Conservation (phyloP, 176 grass and related monocot genomes). For the Elymus sibiricus region DNA sequence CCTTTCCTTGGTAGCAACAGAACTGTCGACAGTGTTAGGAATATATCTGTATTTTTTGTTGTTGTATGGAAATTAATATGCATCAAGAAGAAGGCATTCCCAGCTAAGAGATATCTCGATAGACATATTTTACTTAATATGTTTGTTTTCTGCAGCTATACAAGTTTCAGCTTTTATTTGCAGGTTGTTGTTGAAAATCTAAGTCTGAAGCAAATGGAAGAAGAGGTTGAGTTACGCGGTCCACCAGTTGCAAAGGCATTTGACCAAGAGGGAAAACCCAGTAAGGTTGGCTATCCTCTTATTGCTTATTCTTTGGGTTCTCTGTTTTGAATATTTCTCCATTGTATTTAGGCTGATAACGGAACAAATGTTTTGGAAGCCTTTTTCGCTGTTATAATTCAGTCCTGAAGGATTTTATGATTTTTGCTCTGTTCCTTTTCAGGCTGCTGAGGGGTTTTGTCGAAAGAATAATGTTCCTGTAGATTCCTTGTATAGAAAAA, state of each 20-base stretch:
- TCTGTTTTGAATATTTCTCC: constrained; percentile 19
- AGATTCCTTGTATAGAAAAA: constrained; percentile 59
- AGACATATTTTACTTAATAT: background rate
- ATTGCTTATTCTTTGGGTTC: constrained; percentile 22
- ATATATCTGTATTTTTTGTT: background rate
- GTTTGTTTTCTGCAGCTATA: too few species aligned
- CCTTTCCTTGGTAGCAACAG: background rate
- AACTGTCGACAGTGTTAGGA: background rate
- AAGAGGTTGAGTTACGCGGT: constrained; percentile 81
- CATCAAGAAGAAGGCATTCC: background rate
- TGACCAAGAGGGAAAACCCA: constrained; percentile 27
- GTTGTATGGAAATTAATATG: background rate
- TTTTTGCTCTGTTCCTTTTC: constrained; percentile 45
- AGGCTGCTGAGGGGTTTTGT: constrained; percentile 94
- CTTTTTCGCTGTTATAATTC: background rate
- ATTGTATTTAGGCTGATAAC: constrained; percentile 37
- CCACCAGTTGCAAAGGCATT: constrained; percentile 90
- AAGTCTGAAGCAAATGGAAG: constrained; percentile 58
- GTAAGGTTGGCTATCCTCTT: constrained; percentile 60
- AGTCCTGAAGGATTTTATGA: background rate
- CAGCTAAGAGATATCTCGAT: background rate
- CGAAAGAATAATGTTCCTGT: constrained; percentile 68
- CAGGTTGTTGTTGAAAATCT: constrained; percentile 83
- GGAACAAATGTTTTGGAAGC: background rate
- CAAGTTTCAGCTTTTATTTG: constrained; percentile 26